Conservation (phyloP, 2,329 filamentous ascomycete genomes). For the Dactylellina haptotyla region DNA sequence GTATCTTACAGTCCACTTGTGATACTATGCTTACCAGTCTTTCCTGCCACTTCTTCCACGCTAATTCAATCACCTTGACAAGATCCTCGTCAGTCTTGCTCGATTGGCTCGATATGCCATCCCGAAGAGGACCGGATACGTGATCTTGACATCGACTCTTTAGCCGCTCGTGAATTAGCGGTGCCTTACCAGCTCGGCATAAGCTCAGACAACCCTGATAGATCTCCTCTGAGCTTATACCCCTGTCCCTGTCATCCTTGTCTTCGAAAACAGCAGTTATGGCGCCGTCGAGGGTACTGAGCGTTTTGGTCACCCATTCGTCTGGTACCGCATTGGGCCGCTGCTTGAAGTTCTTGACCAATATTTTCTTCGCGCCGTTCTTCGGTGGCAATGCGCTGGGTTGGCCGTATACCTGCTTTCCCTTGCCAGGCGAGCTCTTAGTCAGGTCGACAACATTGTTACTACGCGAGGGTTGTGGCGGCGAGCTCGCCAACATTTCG, state of each 20-base stretch:
- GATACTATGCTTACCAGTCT: slow-evolving; percentile 71
- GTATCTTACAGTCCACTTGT: neutral
- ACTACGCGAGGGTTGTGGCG: slow-evolving; percentile 31
- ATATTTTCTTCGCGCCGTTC: slow-evolving; percentile 74
- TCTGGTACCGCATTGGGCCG: slow-evolving; percentile 73
- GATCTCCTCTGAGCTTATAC: slow-evolving; percentile 83
- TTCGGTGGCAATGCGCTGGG: slow-evolving; percentile 40
- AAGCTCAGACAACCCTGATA: slow-evolving; percentile 92
- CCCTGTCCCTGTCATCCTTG: slow-evolving; percentile 68
- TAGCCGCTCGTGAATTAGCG: slow-evolving; percentile 74
- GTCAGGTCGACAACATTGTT: slow-evolving; percentile 44
- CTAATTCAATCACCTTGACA: slow-evolving; percentile 69
- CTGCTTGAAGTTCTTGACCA: slow-evolving; percentile 89
- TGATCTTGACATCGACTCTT: slow-evolving; percentile 74
- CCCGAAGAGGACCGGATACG: slow-evolving; percentile 68
- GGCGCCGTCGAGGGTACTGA: slow-evolving; percentile 77
- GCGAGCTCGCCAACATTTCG: slow-evolving; percentile 48
- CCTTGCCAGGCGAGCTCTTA: slow-evolving; percentile 9
- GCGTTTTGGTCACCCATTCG: slow-evolving; percentile 80
- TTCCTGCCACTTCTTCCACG: slow-evolving; percentile 81
- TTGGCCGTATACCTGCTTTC: slow-evolving; percentile 33
- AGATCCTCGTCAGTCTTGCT: slow-evolving; percentile 71
- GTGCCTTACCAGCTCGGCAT: slow-evolving; percentile 79
- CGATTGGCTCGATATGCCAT: slow-evolving; percentile 66
- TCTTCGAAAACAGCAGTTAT: slow-evolving; percentile 77